These are phyloP conservation scores for Aureoboletus auriporus DNA, from an alignment of 768 basidiomycete species.

Conservation along the genomic window DNA sequence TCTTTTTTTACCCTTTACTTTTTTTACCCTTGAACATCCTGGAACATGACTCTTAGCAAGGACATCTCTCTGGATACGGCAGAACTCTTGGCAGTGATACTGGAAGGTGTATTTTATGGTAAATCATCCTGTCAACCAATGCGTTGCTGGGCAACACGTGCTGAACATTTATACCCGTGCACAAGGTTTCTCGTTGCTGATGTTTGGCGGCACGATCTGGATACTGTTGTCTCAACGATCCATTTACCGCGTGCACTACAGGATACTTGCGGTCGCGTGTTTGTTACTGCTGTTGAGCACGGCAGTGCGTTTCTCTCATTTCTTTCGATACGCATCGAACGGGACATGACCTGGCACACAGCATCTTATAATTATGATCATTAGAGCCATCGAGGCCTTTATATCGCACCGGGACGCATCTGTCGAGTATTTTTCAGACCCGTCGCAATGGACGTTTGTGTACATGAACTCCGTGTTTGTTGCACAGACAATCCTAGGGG, in stretches of 20 bases:
- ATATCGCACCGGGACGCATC: conserved; percentile 20
- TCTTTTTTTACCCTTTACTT: background rate
- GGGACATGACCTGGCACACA: background rate
- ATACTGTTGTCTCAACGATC: conserved; percentile 10
- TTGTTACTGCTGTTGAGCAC: conserved; percentile 30
- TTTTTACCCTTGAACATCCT: background rate
- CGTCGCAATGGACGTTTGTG: conserved; percentile 27
- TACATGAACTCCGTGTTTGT: conserved; percentile 21
- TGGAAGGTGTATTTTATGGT: conserved; percentile 22
- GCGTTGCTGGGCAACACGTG: background rate
- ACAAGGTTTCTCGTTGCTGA: conserved; percentile 33
- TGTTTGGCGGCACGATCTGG: conserved; percentile 32
- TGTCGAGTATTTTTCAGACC: conserved; percentile 21
- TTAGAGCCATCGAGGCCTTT: conserved; percentile 25
- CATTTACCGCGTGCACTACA: conserved; percentile 11
- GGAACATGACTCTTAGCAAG: background rate
- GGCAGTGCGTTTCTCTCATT: conserved; percentile 12
- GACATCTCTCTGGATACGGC: conserved; percentile 17
- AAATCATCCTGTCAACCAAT: background rate
- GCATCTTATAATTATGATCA: conserved; percentile 26
- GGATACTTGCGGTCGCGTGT: conserved; percentile 22
- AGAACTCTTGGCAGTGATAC: conserved; percentile 14
- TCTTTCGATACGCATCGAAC: background rate
- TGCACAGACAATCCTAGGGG: conserved; percentile 28
- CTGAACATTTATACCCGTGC: background rate